A percentile compares a stretch with the other conserved stretches of the same genome.
These are phyloP conservation scores for Penicillium ochrochloron DNA, from an alignment of 495 filamentous ascomycete genomes.

Conservation along the genomic window DNA sequence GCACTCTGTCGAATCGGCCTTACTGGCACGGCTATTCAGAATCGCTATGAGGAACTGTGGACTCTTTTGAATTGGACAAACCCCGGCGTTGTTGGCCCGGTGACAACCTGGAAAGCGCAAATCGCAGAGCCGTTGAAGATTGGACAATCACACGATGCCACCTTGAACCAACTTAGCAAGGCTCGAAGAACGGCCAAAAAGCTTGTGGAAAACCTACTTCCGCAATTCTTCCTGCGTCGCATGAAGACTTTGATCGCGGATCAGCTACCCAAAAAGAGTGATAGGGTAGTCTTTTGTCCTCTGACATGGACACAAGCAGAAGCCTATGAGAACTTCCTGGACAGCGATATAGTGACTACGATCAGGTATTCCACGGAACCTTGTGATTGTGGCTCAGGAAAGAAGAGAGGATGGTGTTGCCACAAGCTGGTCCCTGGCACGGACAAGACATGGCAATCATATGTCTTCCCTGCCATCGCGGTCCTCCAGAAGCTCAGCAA, in stretches of 20 bases:
- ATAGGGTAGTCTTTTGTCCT: constrained; percentile 94
- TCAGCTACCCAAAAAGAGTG: constrained; percentile 94
- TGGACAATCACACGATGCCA: constrained; percentile 95
- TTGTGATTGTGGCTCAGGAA: constrained; percentile 72
- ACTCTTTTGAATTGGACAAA: constrained; percentile 96
- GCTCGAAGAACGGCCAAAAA: constrained; percentile 83
- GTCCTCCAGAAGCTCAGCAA: constrained; percentile 87
- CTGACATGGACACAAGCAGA: constrained; percentile 80
- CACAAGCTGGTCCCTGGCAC: constrained; percentile 60
- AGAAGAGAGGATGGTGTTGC: constrained; percentile 85
- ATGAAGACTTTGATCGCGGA: constrained; percentile 93
- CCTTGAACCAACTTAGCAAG: constrained; percentile 75
- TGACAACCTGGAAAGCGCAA: constrained; percentile 74
- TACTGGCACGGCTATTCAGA: constrained; percentile 96
- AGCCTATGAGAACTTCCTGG: constrained; percentile 82
- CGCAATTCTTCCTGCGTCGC: constrained; percentile 87
- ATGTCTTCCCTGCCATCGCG: constrained; percentile 85
- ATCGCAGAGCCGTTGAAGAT: constrained; percentile 81
- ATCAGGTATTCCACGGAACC: constrained; percentile 67
- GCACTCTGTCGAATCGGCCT: constrained; percentile 90
- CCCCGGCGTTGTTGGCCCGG: constrained; percentile 81
- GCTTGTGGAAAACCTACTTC: constrained; percentile 85
- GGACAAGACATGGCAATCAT: constrained; percentile 67
- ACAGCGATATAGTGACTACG: constrained; percentile 69
- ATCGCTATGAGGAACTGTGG: constrained; percentile 98